Evolutionary conservation across 148 eudicot species (phyloP).

Genomic region (Diospyros kaki): DNA sequence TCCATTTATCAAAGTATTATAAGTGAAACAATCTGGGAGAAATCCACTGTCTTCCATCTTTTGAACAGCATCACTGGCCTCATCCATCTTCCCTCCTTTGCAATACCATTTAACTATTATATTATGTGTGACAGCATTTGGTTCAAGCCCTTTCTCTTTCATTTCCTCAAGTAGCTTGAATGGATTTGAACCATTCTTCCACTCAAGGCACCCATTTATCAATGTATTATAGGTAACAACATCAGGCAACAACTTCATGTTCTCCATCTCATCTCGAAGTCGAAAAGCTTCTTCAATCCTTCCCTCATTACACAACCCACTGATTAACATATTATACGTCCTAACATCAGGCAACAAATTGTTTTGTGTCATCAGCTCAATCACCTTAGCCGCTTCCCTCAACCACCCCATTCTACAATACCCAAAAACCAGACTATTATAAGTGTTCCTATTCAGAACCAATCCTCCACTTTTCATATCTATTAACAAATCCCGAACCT

Average conservation of each 20-base stretch:
- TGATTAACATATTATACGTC: constrained; percentile 72
- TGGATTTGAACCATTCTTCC: constrained; percentile 33
- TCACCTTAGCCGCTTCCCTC: constrained; percentile 57
- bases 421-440: constrained; percentile 67
- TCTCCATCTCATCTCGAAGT: constrained; percentile 58
- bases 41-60: constrained; percentile 60
- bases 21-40: constrained; percentile 58
- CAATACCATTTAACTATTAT: constrained; percentile 70
- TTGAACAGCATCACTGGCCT: constrained; percentile 36
- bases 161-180: constrained; percentile 62
- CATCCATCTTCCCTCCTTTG: constrained; percentile 56
- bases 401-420: constrained; percentile 80
- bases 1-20: constrained; percentile 72
- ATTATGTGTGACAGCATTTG: constrained; percentile 55
- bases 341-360: constrained; percentile 62
- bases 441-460: constrained; percentile 54
- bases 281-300: constrained; percentile 60
- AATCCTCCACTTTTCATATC: constrained; percentile 66
- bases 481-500: constrained; percentile 54
- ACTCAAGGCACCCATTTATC: constrained; percentile 50
- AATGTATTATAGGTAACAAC: constrained; percentile 72
- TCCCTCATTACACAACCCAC: constrained; percentile 56
- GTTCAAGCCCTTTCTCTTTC: constrained; percentile 48
- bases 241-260: constrained; percentile 50
- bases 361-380: constrained; percentile 62